Evolutionary conservation across 2,329 filamentous ascomycete species (phyloP), one percentile per base, ranked within the genome.

Genomic region (Fusarium nanum): DNA sequence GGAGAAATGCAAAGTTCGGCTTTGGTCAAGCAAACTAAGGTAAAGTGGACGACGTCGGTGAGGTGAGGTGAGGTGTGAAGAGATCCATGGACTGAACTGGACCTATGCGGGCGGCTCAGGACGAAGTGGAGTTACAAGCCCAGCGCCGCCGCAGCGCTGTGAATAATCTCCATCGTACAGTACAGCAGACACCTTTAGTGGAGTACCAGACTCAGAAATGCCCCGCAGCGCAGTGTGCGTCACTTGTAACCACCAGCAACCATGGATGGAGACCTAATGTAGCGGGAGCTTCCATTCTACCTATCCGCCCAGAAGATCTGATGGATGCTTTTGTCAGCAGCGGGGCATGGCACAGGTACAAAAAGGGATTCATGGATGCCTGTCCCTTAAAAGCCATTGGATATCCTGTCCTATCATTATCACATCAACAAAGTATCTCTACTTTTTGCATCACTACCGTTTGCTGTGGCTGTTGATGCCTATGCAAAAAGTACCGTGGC

Each of bases 11-110:
- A 65, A 59, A 69, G 64, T 71, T 71, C 60, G 64, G 64, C 68
- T 64, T 64, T 60, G 68, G 64, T 52, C 57, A 60, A 50, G 67
- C 52, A 68, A 64, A 64, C 60, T 64, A 64, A 64, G 60, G 64
- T 58, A 64, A 73, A 69, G 74, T 70, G 68, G 68, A 65, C 69
- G 74, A 74, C 71, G 70, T 72, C 65, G 73, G 70, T 74, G 70
- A 71, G 61, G 73, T 75, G 67, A 72, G 64, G 72, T 70, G 66
- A 71, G 59, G 60, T 69, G 70, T 72, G 66, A 71, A 72, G 55
- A 64, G 67, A 69, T 37, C 34, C 34, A 37, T 37, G 66, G 56
- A 60, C 54, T 60, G 54, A 52, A 54, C 49, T 60, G 46, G 50
- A 46, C 48, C 65, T 53, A 53, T 53, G 49, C 49, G 34, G 49